These are phyloP conservation scores for Aphanomyces cochlioides DNA, from an alignment of 352 stramenopile species.

Conservation along the genomic window DNA sequence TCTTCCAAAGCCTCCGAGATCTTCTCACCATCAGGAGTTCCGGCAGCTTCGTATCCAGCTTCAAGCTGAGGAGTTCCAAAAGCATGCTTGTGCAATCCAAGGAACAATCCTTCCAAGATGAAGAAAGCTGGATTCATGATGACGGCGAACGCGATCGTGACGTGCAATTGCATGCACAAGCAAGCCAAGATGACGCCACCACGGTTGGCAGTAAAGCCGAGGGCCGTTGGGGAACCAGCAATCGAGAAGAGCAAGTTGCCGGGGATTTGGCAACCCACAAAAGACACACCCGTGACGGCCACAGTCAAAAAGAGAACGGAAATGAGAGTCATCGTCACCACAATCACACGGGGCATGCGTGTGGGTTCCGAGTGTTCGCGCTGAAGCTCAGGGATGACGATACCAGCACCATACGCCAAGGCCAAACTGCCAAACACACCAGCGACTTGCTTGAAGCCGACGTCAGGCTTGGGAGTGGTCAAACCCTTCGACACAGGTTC, in stretches of 20 bases:
- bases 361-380: slow-evolving; percentile 29
- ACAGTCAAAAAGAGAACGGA: slow-evolving; percentile 28
- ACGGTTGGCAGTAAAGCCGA: slow-evolving; percentile 25
- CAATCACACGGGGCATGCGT: slow-evolving; percentile 29
- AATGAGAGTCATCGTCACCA: slow-evolving; percentile 22
- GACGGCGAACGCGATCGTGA: slow-evolving; percentile 30
- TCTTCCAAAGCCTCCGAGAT: neutral
- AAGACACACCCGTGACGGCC: slow-evolving; percentile 19
- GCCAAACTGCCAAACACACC: slow-evolving; percentile 29
- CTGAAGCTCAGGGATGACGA: slow-evolving; percentile 32
- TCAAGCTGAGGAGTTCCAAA: neutral
- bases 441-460: slow-evolving; percentile 28
- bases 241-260: slow-evolving; percentile 30
- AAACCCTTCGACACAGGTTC: slow-evolving; percentile 29
- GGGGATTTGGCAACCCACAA: slow-evolving; percentile 29
- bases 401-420: slow-evolving; percentile 29
- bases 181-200: slow-evolving; percentile 28
- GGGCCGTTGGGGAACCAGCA: neutral
- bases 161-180: slow-evolving; percentile 31
- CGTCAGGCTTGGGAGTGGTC: slow-evolving; percentile 16
- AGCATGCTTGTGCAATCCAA: slow-evolving; percentile 29
- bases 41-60: neutral
- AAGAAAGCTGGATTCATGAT: slow-evolving; percentile 28
- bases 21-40: neutral
- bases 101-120: slow-evolving; percentile 25